Conservation (phyloP, 176 grass and related monocot genomes). For the Puccinellia tenuiflora region DNA sequence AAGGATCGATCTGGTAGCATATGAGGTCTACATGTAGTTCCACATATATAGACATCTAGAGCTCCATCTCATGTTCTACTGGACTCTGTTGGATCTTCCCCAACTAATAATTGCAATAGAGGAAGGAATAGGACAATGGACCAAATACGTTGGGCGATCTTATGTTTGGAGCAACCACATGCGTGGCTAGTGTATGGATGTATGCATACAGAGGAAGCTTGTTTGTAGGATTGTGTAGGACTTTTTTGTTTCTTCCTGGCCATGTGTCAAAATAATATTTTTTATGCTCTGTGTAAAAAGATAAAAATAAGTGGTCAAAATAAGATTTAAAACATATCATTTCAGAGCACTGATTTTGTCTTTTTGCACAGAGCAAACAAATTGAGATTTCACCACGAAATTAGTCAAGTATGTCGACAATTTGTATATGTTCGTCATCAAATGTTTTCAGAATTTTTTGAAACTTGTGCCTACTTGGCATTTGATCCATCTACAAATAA, state of each 20-base stretch:
- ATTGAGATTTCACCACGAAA: too few species aligned
- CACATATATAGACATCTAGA: neutral
- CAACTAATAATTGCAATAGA: slow-evolving; percentile 25
- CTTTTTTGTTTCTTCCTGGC: neutral
- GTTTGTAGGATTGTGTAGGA: neutral
- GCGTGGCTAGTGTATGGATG: slow-evolving; percentile 1
- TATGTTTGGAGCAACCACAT: slow-evolving; percentile 30
- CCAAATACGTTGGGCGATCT: slow-evolving; percentile 23
- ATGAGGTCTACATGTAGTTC: slow-evolving; percentile 30
- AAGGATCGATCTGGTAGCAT: slow-evolving; percentile 27
- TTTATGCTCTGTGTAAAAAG: too few species aligned
- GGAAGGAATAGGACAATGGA: slow-evolving; percentile 19
- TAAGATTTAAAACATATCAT: too few species aligned
- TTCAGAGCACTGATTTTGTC: too few species aligned
- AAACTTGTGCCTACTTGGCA: too few species aligned
- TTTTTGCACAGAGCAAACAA: too few species aligned
- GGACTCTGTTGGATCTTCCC: slow-evolving; percentile 37
- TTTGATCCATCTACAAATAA: too few species aligned
- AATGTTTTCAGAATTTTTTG: too few species aligned
- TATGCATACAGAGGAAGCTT: neutral
- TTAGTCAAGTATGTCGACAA: too few species aligned
- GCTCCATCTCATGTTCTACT: slow-evolving; percentile 27
- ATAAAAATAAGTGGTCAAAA: too few species aligned
- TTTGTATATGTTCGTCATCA: too few species aligned
- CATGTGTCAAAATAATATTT: slow-evolving; percentile 14